Evolutionary conservation across 108 stramenopile species (phyloP).

Genomic region (Cafeteria roenbergensis): DNA sequence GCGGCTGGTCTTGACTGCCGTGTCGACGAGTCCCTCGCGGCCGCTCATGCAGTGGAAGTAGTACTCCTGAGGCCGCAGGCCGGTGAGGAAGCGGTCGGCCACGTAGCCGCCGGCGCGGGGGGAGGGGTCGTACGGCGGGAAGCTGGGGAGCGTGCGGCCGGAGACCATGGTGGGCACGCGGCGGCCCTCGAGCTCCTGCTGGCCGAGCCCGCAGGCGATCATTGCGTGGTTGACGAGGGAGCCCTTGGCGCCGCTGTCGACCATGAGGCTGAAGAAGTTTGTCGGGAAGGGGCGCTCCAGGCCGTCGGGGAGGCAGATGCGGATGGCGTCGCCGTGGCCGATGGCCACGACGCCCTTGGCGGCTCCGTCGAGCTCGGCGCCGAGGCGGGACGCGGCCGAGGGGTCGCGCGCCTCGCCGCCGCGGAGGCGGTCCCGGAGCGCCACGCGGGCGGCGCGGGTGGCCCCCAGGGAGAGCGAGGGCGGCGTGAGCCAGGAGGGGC

Average conservation of each 20-base stretch:
- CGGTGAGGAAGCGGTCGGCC: conserved; percentile 92
- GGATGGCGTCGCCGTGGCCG: conserved; percentile 74
- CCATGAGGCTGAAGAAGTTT: conserved; percentile 92
- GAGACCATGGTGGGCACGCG: conserved; percentile 91
- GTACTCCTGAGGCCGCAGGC: conserved; percentile 90
- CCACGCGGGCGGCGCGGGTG: too few species aligned
- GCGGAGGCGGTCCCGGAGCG: conserved; percentile 57
- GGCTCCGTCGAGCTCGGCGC: conserved; percentile 71
- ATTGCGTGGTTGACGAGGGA: conserved; percentile 95
- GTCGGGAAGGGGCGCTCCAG: conserved; percentile 85
- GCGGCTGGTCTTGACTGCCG: conserved; percentile 93
- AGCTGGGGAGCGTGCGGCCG: conserved; percentile 89
- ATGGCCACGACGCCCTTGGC: conserved; percentile 86
- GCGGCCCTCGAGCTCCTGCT: conserved; percentile 96
- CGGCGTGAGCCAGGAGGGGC: too few species aligned
- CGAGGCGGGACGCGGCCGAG: too few species aligned
- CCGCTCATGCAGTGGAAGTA: conserved; percentile 99
- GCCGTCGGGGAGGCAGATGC: conserved; percentile 81
- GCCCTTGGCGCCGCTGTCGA: conserved; percentile 93
- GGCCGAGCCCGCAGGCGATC: conserved; percentile 92
- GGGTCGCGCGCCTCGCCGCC: conserved; percentile 59
- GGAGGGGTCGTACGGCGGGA: conserved; percentile 82
- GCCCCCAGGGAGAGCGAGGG: too few species aligned
- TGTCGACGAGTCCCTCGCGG: conserved; percentile 81
- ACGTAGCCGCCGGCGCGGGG: conserved; percentile 98